These are phyloP conservation scores for Penicillium rolfsii DNA, from an alignment of 2,329 filamentous ascomycete species.

Conservation along the genomic window DNA sequence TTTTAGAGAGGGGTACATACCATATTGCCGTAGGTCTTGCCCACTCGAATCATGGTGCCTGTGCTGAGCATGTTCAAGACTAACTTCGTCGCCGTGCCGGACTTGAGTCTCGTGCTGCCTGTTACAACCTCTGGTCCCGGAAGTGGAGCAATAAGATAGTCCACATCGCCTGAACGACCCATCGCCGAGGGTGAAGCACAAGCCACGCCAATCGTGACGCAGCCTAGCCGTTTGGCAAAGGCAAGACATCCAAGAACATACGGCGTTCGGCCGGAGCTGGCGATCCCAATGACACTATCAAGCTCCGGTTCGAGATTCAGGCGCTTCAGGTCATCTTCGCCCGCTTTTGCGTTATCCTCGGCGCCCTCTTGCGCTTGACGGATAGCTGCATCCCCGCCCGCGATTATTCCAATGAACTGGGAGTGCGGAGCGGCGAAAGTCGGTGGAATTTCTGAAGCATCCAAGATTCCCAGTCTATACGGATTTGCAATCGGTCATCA, in stretches of 20 bases:
- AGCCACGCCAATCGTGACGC: conserved; percentile 45
- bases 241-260: conserved; percentile 47
- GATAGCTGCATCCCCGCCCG: conserved; percentile 48
- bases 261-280: conserved; percentile 49
- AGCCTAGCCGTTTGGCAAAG: conserved; percentile 42
- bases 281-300: conserved; percentile 49
- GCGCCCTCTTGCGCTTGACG: conserved; percentile 48
- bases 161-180: conserved; percentile 30
- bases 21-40: conserved; percentile 51
- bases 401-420: conserved; percentile 50
- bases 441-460: conserved; percentile 50
- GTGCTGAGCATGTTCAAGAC: conserved; percentile 52
- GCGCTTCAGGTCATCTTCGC: conserved; percentile 35
- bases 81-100: conserved; percentile 52
- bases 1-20: conserved; percentile 25
- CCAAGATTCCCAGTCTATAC: conserved; percentile 45
- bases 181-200: conserved; percentile 45
- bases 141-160: conserved; percentile 44
- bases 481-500: neutral
- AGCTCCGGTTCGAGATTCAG: conserved; percentile 35
- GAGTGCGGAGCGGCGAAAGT: conserved; percentile 45
- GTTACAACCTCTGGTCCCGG: conserved; percentile 51
- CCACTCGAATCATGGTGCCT: conserved; percentile 46
- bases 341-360: conserved; percentile 43
- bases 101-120: conserved; percentile 53